Conservation (phyloP, 2,329 filamentous ascomycete genomes). For the Pseudogymnoascus sp. region DNA sequence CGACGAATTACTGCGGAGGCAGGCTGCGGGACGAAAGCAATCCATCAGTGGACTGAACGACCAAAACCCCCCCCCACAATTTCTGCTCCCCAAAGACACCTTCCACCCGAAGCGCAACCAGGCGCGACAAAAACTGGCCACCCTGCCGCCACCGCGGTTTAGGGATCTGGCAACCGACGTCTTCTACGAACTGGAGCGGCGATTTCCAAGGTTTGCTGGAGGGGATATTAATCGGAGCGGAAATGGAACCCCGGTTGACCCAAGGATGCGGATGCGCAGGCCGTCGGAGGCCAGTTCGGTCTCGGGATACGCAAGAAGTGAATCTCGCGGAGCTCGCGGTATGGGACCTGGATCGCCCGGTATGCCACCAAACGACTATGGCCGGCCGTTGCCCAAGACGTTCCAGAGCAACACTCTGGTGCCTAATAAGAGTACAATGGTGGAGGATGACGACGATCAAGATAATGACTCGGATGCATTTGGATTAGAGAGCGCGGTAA, state of each 20-base stretch:
- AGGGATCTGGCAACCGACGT: conserved; percentile 91
- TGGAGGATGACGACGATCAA: conserved; percentile 82
- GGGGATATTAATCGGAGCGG: conserved; percentile 56
- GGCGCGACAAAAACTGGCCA: conserved; percentile 89
- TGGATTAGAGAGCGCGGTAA: conserved; percentile 40
- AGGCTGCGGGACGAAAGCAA: conserved; percentile 53
- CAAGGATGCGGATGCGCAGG: conserved; percentile 16
- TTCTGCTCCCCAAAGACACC: conserved; percentile 72
- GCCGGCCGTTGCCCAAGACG: conserved; percentile 74
- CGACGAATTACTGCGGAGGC: conserved; percentile 84
- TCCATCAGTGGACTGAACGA: conserved; percentile 39
- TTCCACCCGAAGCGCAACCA: conserved; percentile 98
- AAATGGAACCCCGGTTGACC: conserved; percentile 50
- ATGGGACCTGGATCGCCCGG: conserved; percentile 50
- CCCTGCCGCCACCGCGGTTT: conserved; percentile 77
- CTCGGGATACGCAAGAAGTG: conserved; percentile 30
- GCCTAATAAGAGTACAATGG: conserved; percentile 94
- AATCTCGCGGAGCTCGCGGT: conserved; percentile 30
- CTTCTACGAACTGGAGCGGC: conserved; percentile 85
- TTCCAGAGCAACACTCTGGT: conserved; percentile 95
- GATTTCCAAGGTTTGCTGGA: conserved; percentile 73
- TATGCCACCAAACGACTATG: conserved; percentile 54
- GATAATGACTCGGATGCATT: conserved; percentile 70
- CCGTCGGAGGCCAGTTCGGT: conserved; percentile 52
- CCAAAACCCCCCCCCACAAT: conserved; percentile 52